A percentile compares a stretch with the other conserved stretches of the same genome.
These are phyloP conservation scores for Starmerella cellae DNA, from an alignment of 805 yeast species.

Conservation along the genomic window DNA sequence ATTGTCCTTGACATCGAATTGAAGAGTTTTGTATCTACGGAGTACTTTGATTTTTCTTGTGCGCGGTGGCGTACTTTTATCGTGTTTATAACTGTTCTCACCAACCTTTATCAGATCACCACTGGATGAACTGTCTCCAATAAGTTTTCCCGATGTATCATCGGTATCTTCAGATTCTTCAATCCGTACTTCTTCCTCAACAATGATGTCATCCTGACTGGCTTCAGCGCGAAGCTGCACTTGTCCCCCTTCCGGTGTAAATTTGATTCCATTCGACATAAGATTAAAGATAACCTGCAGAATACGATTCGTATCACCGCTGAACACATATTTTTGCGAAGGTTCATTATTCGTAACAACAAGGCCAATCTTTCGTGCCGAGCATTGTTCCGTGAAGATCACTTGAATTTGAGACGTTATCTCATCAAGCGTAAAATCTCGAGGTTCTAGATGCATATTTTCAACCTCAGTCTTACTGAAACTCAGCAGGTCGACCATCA, in stretches of 20 bases:
- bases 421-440: conserved; percentile 66
- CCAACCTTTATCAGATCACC: not conserved
- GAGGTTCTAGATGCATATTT: conserved; percentile 66
- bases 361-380: conserved; percentile 49
- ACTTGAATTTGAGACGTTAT: conserved; percentile 74
- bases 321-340: conserved; percentile 38
- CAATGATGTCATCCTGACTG: not conserved
- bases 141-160: not conserved
- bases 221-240: conserved; percentile 34
- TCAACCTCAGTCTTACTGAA: conserved; percentile 86
- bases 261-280: conserved; percentile 80
- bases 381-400: conserved; percentile 55
- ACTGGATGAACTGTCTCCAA: not conserved
- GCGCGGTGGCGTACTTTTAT: not conserved
- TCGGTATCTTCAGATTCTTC: not conserved
- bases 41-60: not conserved
- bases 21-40: conserved; percentile 25
- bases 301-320: conserved; percentile 82
- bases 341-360: conserved; percentile 30
- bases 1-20: conserved; percentile 69
- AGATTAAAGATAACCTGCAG: conserved; percentile 86
- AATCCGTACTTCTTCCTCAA: not conserved
- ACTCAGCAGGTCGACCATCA: conserved; percentile 78
- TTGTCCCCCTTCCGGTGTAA: conserved; percentile 79
- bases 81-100: not conserved